Base-by-base conservation (phyloP, 2,329 filamentous ascomycete species). In the Alternaria infectoria region DNA sequence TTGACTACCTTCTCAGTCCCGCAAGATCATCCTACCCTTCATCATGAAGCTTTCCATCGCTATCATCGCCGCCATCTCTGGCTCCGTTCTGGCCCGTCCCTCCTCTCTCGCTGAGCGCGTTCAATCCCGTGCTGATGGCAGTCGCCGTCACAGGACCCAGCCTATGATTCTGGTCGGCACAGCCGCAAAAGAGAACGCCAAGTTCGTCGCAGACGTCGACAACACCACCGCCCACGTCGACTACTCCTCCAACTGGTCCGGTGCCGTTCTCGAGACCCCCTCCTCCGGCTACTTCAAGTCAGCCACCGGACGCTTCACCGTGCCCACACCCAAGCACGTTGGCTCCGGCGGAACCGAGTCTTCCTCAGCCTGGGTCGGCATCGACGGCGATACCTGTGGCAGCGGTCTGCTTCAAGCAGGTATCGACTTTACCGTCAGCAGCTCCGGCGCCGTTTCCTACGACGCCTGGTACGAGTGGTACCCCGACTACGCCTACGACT, bases 401-500 rank as follows among this genome's bases (percentile, higher is more conserved):
- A 68, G 78, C 3, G 85, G 86, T 8, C 87, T 88, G 57, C 77
- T 89, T 6, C 86, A 88, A 73, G 85, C 86, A 2, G 87, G 87
- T 30, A 77, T 89, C 36, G 86, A 88, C 74, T 87, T 87, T 73
- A 84, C 83, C 55, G 77, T 84, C 45, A 47, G 44, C 19, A 61
- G 62, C 57, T 59, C 61, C n/a, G 66, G 66, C 10, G 64, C 71
- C 0, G 80, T 83, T 4, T 79, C 74, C 7, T 89, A 84, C 69
- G 83, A 86, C 59, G 85, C 86, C 17, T 89, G 87, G 86, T 89
- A 87, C 70, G 87, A 89, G 74, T 89, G 86, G 87, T 87, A 84
- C 68, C 86, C 87, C 1, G 84, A 87, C 70, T 84, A 84, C 67
- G 83, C 86, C 25, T 83, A 86, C 68, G 82, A 86, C 70, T 88